These are phyloP conservation scores for Funneliformis mosseae DNA, from an alignment of 192 early-diverging fungal species.

Conservation along the genomic window DNA sequence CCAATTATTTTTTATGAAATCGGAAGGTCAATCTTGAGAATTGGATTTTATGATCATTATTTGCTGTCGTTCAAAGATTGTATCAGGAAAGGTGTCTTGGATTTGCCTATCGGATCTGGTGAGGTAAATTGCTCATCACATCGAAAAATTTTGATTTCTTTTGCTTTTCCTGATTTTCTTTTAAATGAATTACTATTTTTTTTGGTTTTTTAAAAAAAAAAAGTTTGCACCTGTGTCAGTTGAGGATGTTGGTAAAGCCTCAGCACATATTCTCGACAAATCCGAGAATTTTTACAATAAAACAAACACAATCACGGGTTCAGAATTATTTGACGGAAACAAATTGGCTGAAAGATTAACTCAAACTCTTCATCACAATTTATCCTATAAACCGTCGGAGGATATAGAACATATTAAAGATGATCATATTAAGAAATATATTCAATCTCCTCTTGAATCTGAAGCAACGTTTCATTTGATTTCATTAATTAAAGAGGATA, in stretches of 20 bases:
- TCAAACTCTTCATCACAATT: background rate
- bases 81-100: conserved; percentile 23
- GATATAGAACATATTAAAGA: background rate
- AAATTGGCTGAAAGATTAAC: background rate
- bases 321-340: conserved; percentile 2
- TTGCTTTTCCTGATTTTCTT: background rate
- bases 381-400: conserved; percentile 11
- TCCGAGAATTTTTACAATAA: conserved; percentile 19
- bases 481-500: conserved; percentile 22
- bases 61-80: conserved; percentile 26
- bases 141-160: too few relatives aligned
- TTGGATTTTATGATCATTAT: conserved; percentile 26
- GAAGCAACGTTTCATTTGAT: background rate
- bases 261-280: conserved; percentile 21
- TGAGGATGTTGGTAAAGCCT: conserved; percentile 6
- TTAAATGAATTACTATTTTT: background rate
- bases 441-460: background rate
- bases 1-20: background rate
- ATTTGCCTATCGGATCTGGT: conserved; percentile 23
- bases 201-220: background rate
- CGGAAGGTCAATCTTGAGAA: conserved; percentile 6
- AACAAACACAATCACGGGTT: conserved; percentile 2
- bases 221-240: conserved; percentile 28
- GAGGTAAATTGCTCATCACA: conserved; percentile 1
- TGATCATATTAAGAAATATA: conserved; percentile 14